Evolutionary conservation across 1,284 basidiomycete species (phyloP), one percentile per base, ranked within the genome.

Genomic region (Sanghuangporus sanghuang): DNA sequence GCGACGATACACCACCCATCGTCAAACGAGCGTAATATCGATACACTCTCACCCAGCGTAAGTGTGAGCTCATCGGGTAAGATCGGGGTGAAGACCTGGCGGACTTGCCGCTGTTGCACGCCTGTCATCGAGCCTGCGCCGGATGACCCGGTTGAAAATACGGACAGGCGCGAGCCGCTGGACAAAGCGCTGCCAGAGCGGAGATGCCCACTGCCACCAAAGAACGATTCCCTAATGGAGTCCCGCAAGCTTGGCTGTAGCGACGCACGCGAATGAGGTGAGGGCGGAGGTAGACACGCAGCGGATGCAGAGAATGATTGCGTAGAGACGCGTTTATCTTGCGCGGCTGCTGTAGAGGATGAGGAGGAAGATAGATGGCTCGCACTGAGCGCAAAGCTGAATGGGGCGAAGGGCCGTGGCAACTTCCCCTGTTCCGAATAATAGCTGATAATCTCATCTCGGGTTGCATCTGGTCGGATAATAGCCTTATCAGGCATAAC

Each of bases 1-100:
- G 82, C 84, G 57, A 89, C 86, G 63, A 89, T 78, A 70, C 86
- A 89, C 89, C 89, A 92, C 1, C 87, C 89, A 65, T 91, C 89
- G 64, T 90, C 86, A 68, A 85, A 87, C 2, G 79, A 80, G 48
- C 84, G 82, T 8, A 89, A 76, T 23, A 89, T 73, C 2, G 79
- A 81, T 50, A 91, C 73, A 44, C 76, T 76, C 72, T 91, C 87
- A 49, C 85, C 85, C 14, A 80, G 69, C 38, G 75, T 71, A 66
- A 89, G 67, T 50, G 83, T 74, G 27, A 90, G 77, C 70, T 92
- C 89, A 72, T 91, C 89, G 0, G 87, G 85, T 1, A 90, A 81
- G 23, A 87, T 79, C 6, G 89, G 85, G 62, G 76, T 77, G 73
- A 89, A 91, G 1, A 81, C 62, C 69, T 89, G 87, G 36, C 80